A percentile compares a stretch with the other conserved stretches of the same genome.
Conservation (phyloP, 2,329 filamentous ascomycete genomes). For the Claviceps sp. region DNA sequence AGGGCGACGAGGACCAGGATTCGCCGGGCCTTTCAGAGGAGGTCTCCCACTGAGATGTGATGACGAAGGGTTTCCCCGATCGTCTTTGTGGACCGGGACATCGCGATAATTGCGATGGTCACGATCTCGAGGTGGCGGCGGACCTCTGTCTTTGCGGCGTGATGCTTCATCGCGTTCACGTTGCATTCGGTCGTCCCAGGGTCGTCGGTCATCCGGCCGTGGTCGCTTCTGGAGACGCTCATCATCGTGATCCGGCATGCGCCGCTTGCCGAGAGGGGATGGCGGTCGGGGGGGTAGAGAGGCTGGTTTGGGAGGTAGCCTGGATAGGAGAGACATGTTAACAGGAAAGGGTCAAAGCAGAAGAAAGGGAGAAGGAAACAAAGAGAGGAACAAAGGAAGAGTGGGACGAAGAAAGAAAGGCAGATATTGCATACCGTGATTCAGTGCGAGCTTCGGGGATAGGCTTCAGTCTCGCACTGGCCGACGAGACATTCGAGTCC, state of each 20-base stretch:
- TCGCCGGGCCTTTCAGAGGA: conserved; percentile 17
- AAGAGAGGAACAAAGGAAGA: background rate
- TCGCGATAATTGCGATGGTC: conserved; percentile 4
- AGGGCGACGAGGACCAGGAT: conserved; percentile 13
- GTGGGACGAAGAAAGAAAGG: background rate
- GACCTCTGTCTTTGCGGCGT: conserved; percentile 16
- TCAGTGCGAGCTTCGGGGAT: conserved; percentile 4
- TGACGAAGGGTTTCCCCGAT: conserved; percentile 11
- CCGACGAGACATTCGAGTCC: conserved; percentile 1
- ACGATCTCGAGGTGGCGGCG: background rate
- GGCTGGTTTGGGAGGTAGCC: conserved; percentile 24
- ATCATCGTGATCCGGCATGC: conserved; percentile 30
- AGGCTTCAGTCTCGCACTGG: conserved; percentile 3
- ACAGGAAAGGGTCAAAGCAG: too few species aligned
- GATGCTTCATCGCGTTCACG: conserved; percentile 20
- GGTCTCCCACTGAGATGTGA: conserved; percentile 25
- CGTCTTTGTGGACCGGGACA: conserved; percentile 14
- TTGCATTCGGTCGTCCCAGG: conserved; percentile 19
- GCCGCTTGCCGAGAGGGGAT: conserved; percentile 36
- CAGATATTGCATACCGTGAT: conserved; percentile 3
- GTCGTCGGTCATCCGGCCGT: conserved; percentile 24
- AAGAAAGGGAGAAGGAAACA: background rate
- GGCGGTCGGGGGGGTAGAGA: conserved; percentile 22
- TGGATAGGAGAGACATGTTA: conserved; percentile 4
- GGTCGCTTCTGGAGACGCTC: conserved; percentile 33